Percentiles rank a stretch among this genome's conserved stretches.
Conservation (phyloP, 805 yeast genomes). For the Saccharomyces paradoxus region DNA sequence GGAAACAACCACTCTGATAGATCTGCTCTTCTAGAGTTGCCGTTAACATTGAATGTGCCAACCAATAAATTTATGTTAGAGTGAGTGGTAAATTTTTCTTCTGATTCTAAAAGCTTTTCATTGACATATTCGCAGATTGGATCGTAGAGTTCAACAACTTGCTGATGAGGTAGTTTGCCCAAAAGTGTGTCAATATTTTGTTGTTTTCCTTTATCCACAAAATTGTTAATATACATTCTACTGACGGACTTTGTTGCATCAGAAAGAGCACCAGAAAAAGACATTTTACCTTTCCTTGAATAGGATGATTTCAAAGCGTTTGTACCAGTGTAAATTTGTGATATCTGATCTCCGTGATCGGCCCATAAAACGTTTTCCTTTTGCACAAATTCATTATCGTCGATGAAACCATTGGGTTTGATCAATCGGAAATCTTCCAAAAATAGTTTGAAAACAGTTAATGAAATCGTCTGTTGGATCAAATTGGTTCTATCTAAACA, state of each 20-base stretch:
- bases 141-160: conserved; percentile 66
- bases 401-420: conserved; percentile 11
- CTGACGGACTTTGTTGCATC: conserved; percentile 95
- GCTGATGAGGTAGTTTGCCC: conserved; percentile 70
- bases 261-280: conserved; percentile 87
- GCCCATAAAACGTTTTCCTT: conserved; percentile 91
- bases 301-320: conserved; percentile 93
- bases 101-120: conserved; percentile 38
- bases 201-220: conserved; percentile 85
- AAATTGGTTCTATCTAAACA: conserved; percentile 91
- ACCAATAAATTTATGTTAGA: conserved; percentile 57
- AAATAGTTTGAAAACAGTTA: conserved; percentile 53
- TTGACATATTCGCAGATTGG: conserved; percentile 78
- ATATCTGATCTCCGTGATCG: conserved; percentile 93
- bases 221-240: conserved; percentile 89
- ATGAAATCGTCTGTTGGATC: conserved; percentile 74
- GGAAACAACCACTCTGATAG: conserved; percentile 77
- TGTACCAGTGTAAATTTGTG: conserved; percentile 94
- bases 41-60: conserved; percentile 87
- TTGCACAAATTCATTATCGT: conserved; percentile 48
- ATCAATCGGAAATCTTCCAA: conserved; percentile 35
- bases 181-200: conserved; percentile 74
- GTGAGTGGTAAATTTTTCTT: conserved; percentile 49
- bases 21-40: conserved; percentile 52
- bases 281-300: conserved; percentile 92